Base-by-base conservation (phyloP, 495 filamentous ascomycete genomes). In the Chaetomium cochliodes region DNA sequence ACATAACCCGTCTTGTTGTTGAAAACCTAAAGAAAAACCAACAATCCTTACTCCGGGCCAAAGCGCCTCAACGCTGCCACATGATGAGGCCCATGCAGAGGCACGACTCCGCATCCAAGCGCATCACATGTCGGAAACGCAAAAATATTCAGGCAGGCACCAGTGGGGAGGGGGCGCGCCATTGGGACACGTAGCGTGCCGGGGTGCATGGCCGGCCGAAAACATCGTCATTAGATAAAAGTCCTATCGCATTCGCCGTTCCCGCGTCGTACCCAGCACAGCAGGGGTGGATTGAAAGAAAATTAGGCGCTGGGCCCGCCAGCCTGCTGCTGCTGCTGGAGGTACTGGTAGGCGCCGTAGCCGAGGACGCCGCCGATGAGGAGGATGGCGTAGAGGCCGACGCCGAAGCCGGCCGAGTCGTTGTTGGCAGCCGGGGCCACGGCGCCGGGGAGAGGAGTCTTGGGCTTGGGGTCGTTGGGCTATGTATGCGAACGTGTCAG, bases 271-370 rank as follows among this genome's bases (percentile, higher is more conserved):
- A 18, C 22, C 7, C 2, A 22, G 13, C 37, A 18, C 30, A 46
- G 26, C 46, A 55, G 33, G 33, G 5, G n/a, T n/a, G n/a, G n/a
- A n/a, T n/a, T 30, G 28, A 39, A 12, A 12, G 2, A 39, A 12
- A 33, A 15, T 67, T 72, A 76, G 64, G 74, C 70, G 58, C 61
- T 61, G 58, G 74, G 74, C 59, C 6, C 3, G 28, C 76, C 75
- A 66, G 68, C 81, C 74, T 81, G 78, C 69, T 85, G 84, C 66
- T 79, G 77, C 79, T 92, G 86, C 80, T 92, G 86, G 60, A 96
- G 73, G 83, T 96, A 96, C 78, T 96, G 88, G 83, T 92, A 98
- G 62, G 87, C 92, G 68, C 81, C 87, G 77, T 90, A 97, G 58
- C 90, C 94, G 71, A 88, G 71, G 26, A 85, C 78, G 67, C 84